Evolutionary conservation across 352 stramenopile genomes (phyloP).

Genomic region (Pythium biforme): DNA sequence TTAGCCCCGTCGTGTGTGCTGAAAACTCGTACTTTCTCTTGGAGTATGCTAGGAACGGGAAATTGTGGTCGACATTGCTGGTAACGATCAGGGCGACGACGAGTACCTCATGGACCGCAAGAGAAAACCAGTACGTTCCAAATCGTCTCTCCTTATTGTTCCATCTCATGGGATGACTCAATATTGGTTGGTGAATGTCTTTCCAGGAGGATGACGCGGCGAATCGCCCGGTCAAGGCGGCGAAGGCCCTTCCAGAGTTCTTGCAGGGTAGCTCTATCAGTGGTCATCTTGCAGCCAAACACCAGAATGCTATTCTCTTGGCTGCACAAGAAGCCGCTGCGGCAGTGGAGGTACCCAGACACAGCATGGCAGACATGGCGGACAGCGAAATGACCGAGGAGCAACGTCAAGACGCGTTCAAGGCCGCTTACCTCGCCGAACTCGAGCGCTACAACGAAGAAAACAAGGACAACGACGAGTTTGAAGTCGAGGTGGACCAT

Average conservation of each 20-base stretch:
- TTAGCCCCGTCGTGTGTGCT: neutral
- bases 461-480: slow-evolving; percentile 70
- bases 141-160: neutral
- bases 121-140: slow-evolving; percentile 44
- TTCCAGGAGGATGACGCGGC: slow-evolving; percentile 51
- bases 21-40: neutral
- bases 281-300: slow-evolving; percentile 82
- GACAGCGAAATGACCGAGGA: slow-evolving; percentile 82
- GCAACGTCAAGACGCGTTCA: slow-evolving; percentile 78
- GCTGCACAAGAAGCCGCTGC: slow-evolving; percentile 39
- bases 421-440: slow-evolving; percentile 79
- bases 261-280: slow-evolving; percentile 84
- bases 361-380: slow-evolving; percentile 52
- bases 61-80: slow-evolving; percentile 85
- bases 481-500: slow-evolving; percentile 79
- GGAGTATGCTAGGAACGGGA: slow-evolving; percentile 50
- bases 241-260: slow-evolving; percentile 73
- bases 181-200: neutral
- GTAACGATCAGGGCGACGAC: slow-evolving; percentile 69
- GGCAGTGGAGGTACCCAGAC: slow-evolving; percentile 31
- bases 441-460: slow-evolving; percentile 86
- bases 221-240: slow-evolving; percentile 54
- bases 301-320: slow-evolving; percentile 31
- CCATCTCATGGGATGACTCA: neutral
- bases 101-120: slow-evolving; percentile 81